These are phyloP conservation scores for Leucosporidium creatinivorum DNA, from an alignment of 768 basidiomycete genomes.

Conservation along the genomic window DNA sequence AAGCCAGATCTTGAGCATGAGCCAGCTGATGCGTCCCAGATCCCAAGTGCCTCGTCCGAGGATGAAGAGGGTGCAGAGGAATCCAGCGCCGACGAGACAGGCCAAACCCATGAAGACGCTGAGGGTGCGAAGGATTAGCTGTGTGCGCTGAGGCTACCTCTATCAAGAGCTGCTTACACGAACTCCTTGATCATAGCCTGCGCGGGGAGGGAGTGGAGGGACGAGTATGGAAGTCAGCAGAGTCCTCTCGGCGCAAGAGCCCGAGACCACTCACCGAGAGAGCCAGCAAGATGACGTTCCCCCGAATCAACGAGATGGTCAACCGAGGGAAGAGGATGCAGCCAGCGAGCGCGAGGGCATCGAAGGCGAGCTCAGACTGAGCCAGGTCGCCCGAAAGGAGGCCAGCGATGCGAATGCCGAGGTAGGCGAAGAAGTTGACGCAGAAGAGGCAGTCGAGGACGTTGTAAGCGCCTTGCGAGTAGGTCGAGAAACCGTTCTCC, in stretches of 20 bases:
- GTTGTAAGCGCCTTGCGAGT: conserved; percentile 10
- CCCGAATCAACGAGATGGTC: conserved; percentile 23
- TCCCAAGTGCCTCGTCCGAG: neutral
- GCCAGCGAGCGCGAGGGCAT: conserved; percentile 59
- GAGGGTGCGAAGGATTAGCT: too few relatives aligned
- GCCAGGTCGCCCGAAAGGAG: conserved; percentile 50
- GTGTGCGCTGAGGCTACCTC: too few relatives aligned
- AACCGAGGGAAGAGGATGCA: conserved; percentile 76
- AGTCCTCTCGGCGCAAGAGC: neutral
- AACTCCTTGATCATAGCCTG: conserved; percentile 21
- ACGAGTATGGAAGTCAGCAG: neutral
- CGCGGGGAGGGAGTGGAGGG: neutral
- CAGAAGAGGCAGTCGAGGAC: conserved; percentile 35
- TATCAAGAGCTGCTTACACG: neutral
- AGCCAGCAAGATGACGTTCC: conserved; percentile 32
- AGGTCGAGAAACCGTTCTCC: conserved; percentile 25
- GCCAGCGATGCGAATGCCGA: conserved; percentile 59
- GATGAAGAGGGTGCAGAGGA: neutral
- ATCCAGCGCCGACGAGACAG: neutral
- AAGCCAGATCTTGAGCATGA: conserved; percentile 25
- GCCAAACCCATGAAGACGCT: conserved; percentile 13
- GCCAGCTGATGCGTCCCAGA: conserved; percentile 7
- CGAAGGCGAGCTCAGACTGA: conserved; percentile 59
- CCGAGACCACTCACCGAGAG: conserved; percentile 12
- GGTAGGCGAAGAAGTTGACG: conserved; percentile 58